Evolutionary conservation across 257 asterid genomes (phyloP).

Genomic region (Knoxia roxburghii): DNA sequence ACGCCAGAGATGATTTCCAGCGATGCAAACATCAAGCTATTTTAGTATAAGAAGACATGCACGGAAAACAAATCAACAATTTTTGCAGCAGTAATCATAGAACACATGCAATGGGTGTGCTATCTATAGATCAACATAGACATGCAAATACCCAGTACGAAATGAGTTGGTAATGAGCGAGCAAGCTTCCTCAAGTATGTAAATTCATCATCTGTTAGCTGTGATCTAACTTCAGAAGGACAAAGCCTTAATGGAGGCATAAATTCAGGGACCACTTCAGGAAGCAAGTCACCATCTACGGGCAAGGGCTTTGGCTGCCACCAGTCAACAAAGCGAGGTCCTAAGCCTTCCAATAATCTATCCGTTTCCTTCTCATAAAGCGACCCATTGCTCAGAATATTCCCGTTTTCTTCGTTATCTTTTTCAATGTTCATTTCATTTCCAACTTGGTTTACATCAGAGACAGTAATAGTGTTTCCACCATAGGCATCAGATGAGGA

Average conservation of each 20-base stretch:
- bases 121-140: constrained; percentile 1
- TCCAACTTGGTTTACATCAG: constrained; percentile 24
- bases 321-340: constrained; percentile 96
- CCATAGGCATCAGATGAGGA: constrained; percentile 20
- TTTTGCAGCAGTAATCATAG: not conserved
- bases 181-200: constrained; percentile 80
- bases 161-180: constrained; percentile 78
- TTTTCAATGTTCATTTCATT: constrained; percentile 26
- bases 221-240: constrained; percentile 61
- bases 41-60: not conserved
- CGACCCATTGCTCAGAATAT: constrained; percentile 29
- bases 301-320: constrained; percentile 94
- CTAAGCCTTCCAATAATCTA: constrained; percentile 79
- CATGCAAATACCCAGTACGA: constrained; percentile 66
- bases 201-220: constrained; percentile 70
- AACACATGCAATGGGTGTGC: not conserved
- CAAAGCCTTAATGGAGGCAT: constrained; percentile 66
- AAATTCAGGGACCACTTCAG: constrained; percentile 66
- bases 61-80: not conserved
- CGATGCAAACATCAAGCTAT: not conserved
- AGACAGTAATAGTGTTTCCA: constrained; percentile 14
- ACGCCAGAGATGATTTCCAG: not conserved
- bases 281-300: constrained; percentile 87
- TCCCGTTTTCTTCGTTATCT: constrained; percentile 30
- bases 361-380: constrained; percentile 78